phyloP scores from a whole-genome alignment of 768 basidiomycete species.

The Astraeus odoratus region DNA sequence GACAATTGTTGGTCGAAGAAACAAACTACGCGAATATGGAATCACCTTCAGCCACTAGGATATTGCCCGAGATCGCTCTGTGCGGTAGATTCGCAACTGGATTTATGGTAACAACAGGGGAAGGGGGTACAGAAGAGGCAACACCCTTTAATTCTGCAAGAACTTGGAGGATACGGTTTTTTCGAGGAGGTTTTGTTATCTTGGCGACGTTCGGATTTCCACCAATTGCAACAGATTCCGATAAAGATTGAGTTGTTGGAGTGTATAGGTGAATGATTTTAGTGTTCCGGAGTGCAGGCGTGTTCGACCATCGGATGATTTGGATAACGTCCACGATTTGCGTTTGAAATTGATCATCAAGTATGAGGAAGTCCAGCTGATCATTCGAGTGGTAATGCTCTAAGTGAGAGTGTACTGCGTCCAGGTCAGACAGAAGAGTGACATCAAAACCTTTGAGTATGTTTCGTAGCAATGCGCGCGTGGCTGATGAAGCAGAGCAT shows the following conservation, averaged over 20 bases:
- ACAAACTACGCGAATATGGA: too few relatives aligned
- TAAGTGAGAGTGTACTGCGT: conserved; percentile 41
- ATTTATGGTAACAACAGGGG: conserved; percentile 31
- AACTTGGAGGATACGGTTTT: conserved; percentile 50
- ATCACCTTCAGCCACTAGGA: conserved; percentile 66
- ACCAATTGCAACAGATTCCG: conserved; percentile 40
- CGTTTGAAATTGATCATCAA: conserved; percentile 60
- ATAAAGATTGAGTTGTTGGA: conserved; percentile 50
- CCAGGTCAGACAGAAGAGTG: conserved; percentile 34
- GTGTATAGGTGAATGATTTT: conserved; percentile 70
- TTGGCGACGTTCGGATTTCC: conserved; percentile 51
- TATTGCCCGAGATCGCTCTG: conserved; percentile 55
- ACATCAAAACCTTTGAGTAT: conserved; percentile 53
- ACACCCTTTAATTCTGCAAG: conserved; percentile 55
- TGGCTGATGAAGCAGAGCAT: conserved; percentile 53
- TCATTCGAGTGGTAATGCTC: conserved; percentile 22
- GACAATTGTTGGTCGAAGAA: background rate
- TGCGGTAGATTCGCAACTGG: conserved; percentile 44
- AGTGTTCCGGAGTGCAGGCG: conserved; percentile 39
- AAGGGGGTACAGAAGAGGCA: conserved; percentile 28
- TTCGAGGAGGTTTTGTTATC: conserved; percentile 68
- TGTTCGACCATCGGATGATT: conserved; percentile 36
- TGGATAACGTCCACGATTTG: conserved; percentile 51
- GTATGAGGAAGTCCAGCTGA: conserved; percentile 55
- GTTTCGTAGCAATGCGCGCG: conserved; percentile 45